A percentile compares a stretch with the other conserved stretches of the same genome.
Evolutionary conservation across 1,139 yeast species (phyloP).

Genomic region (Scheffersomyces titani): DNA sequence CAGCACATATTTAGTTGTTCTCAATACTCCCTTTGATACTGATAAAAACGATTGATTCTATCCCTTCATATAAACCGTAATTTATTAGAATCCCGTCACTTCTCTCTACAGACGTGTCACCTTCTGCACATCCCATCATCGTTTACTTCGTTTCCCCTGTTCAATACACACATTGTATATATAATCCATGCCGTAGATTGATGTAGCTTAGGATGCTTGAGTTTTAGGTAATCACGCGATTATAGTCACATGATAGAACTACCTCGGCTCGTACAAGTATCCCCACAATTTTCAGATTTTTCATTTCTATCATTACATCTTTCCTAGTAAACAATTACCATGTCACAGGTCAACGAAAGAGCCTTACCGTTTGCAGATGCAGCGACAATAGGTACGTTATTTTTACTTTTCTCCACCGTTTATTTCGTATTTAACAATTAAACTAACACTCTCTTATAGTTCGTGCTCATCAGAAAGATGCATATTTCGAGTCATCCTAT

Average conservation of each 20-base stretch:
- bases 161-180: not conserved
- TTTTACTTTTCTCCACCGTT: not conserved
- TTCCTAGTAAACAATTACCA: slow-evolving; percentile 4
- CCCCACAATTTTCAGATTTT: not conserved
- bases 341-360: slow-evolving; percentile 28
- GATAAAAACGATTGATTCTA: not conserved
- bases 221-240: not conserved
- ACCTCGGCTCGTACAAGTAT: not conserved
- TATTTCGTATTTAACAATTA: not conserved
- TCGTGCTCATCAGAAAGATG: slow-evolving; percentile 87
- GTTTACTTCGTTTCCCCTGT: not conserved
- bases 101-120: not conserved
- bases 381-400: slow-evolving; percentile 47
- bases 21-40: not conserved
- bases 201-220: too few relatives aligned
- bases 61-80: not conserved
- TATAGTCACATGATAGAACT: not conserved
- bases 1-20: not conserved
- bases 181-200: not conserved
- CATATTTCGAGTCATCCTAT: slow-evolving; percentile 62
- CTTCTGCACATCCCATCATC: not conserved
- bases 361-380: slow-evolving; percentile 51
- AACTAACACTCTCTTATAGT: slow-evolving; percentile 33
- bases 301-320: not conserved
- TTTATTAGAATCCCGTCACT: not conserved